These are phyloP conservation scores for Paramarasmius palmivorus DNA, from an alignment of 1,284 basidiomycete species.

Conservation along the genomic window DNA sequence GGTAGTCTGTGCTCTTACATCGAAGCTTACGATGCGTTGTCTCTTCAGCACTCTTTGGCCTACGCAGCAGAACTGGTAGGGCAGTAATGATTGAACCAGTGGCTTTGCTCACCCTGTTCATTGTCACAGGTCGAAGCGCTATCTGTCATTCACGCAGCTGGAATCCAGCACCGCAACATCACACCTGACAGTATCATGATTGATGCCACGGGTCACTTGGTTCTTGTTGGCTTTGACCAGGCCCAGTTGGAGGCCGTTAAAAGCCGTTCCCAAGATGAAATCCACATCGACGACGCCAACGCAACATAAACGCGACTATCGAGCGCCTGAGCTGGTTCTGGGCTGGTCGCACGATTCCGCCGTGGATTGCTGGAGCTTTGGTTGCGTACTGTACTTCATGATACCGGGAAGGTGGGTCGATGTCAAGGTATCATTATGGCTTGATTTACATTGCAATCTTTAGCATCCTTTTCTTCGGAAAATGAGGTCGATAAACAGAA, in stretches of 20 bases:
- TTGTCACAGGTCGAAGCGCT: constrained; percentile 51
- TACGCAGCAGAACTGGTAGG: constrained; percentile 68
- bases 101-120: neutral
- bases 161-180: constrained; percentile 53
- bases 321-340: constrained; percentile 72
- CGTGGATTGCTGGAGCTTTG: constrained; percentile 86
- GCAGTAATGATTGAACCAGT: neutral
- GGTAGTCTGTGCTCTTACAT: constrained; percentile 65
- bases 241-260: constrained; percentile 30
- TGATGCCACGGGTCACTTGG: constrained; percentile 62
- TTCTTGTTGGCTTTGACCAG: constrained; percentile 66
- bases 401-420: constrained; percentile 52
- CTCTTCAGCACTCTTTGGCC: constrained; percentile 57
- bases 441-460: neutral
- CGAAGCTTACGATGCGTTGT: constrained; percentile 55
- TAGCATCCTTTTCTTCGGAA: neutral
- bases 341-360: constrained; percentile 71
- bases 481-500: neutral
- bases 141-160: constrained; percentile 53
- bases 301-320: constrained; percentile 42
- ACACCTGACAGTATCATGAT: constrained; percentile 68
- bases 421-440: neutral
- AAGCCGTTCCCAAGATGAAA: constrained; percentile 20
- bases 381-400: constrained; percentile 75
- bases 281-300: neutral